Evolutionary conservation across 1,284 basidiomycete genomes (phyloP).

Genomic region (Irpex sp.): DNA sequence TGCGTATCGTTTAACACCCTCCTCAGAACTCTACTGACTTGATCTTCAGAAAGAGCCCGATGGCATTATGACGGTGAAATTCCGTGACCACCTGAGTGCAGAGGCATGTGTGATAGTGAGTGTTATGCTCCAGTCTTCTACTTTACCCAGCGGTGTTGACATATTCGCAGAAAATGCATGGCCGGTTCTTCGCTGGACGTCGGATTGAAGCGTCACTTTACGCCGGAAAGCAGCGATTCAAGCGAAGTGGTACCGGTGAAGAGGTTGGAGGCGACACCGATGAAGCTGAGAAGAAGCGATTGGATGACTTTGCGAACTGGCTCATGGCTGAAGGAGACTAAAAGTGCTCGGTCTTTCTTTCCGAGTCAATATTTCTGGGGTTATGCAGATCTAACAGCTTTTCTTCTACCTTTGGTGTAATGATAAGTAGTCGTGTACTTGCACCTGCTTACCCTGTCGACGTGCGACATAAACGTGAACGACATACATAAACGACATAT

Average conservation of each 20-base stretch:
- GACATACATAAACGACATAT: too few species aligned
- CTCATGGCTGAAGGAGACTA: conserved; percentile 74
- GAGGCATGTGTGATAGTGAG: conserved; percentile 85
- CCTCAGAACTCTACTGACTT: conserved; percentile 5
- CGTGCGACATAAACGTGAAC: too few species aligned
- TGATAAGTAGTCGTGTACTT: too few species aligned
- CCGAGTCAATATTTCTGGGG: too few species aligned
- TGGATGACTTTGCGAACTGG: conserved; percentile 90
- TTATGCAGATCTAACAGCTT: too few species aligned
- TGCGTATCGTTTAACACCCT: conserved; percentile 39
- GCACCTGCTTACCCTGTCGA: too few species aligned
- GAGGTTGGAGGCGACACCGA: conserved; percentile 61
- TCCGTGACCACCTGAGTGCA: conserved; percentile 84
- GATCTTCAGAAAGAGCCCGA: conserved; percentile 79
- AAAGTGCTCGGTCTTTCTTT: conserved; percentile 7
- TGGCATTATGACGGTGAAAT: conserved; percentile 96
- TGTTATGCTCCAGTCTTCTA: conserved; percentile 14
- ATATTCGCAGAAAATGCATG: conserved; percentile 85
- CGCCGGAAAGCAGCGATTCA: conserved; percentile 79
- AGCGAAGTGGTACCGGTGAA: conserved; percentile 62
- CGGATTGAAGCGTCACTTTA: conserved; percentile 81
- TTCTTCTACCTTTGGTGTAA: too few species aligned
- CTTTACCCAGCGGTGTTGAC: neutral
- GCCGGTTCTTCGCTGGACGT: conserved; percentile 87
- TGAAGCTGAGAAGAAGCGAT: conserved; percentile 75